Conservation (phyloP, 148 eudicot genomes). For the Vaccinium corymbosum region DNA sequence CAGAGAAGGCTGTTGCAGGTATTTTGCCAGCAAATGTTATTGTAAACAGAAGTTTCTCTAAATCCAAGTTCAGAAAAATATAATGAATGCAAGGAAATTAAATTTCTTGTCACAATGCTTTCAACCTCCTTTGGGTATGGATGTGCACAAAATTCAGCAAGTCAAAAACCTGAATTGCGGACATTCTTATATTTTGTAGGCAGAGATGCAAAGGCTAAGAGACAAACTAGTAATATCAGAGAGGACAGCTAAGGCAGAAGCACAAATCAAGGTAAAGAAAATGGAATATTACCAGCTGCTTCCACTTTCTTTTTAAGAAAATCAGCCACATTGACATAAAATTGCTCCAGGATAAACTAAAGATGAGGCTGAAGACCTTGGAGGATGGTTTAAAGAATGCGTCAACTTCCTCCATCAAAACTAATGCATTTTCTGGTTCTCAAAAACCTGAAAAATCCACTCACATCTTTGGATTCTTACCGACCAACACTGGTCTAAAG, state of each 20-base stretch:
- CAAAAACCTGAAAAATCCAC: constrained; percentile 42
- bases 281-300: neutral
- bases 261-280: constrained; percentile 68
- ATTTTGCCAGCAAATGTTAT: neutral
- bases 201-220: constrained; percentile 75
- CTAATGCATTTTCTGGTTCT: constrained; percentile 27
- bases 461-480: constrained; percentile 48
- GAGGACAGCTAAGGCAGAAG: constrained; percentile 85
- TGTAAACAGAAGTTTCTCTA: neutral
- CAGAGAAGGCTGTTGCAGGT: constrained; percentile 80
- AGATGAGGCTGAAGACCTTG: constrained; percentile 71
- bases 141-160: neutral
- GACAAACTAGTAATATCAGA: constrained; percentile 73
- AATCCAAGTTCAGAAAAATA: neutral
- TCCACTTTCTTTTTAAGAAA: neutral
- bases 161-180: neutral
- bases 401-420: constrained; percentile 23
- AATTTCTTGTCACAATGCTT: neutral
- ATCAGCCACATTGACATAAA: constrained; percentile 4
- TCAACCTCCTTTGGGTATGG: neutral
- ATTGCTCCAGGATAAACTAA: constrained; percentile 68
- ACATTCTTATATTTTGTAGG: constrained; percentile 37
- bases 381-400: constrained; percentile 70
- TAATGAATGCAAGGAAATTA: neutral
- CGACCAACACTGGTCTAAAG: constrained; percentile 41